Base-by-base conservation (phyloP, 768 basidiomycete genomes). In the Neoboletus magnificus region DNA sequence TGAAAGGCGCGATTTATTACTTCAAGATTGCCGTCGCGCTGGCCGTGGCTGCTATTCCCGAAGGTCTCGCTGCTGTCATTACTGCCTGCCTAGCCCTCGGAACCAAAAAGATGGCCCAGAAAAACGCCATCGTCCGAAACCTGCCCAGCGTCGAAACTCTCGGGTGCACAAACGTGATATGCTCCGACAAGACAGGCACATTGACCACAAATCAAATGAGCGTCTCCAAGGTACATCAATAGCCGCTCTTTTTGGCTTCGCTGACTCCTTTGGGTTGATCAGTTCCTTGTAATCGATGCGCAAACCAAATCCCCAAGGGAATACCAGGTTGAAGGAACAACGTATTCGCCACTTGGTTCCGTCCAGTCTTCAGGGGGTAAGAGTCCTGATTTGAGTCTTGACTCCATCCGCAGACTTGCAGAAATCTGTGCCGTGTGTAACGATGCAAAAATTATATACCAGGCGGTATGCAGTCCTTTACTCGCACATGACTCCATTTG, bases 21-120 rank as follows among this genome's bases (percentile, higher is more conserved):
- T 92, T 99, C 82, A 99, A 99, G 76, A 98, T 99, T 68, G 96
- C 96, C 35, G 97, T 99, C 42, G 94, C 97, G 5, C 78, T 99
- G 43, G 96, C 97, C n/a, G 96, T 99, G 39, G 96, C 96, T 55
- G 96, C 96, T 39, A 99, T 98, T 67, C 96, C 97, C 0, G 96
- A 99, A 73, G 96, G 96, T 56, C 76, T 99, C n/a, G 94, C 96
- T 35, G 95, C 94, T 48, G 96, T 99, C 55, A 97, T 98, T 67
- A 99, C 96, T 9, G 94, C 94, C 11, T 98, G 95, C 72, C 74
- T 99, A 37, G 95, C 97, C 11, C 80, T 99, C 15, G 97, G 96
- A 20, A 98, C 96, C 18, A 94, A 97, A 77, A 98, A 97, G 74
- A 99, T 99, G 96, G 95, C 96, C 1, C 91, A 97, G 78, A 91